Base-by-base conservation (phyloP, 257 asterid species). In the Capsicum baccatum region DNA sequence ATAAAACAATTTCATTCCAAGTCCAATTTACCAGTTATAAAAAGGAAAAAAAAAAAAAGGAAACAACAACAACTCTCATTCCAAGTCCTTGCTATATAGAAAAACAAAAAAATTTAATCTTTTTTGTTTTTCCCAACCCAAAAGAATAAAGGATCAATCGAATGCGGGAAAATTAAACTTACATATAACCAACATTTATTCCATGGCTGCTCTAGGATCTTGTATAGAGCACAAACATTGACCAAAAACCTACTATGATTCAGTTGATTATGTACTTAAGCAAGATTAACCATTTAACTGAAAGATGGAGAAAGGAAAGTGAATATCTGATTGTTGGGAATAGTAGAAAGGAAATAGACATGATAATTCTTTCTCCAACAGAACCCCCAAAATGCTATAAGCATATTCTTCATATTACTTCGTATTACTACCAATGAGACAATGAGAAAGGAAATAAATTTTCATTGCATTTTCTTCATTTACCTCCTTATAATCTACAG, bases 301-400 rank as follows among this genome's bases (percentile, higher is more conserved):
- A 74, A 48, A 48, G 19, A 8, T 12, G 60, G 80, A 74, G 80
- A 74, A 50, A 54, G 19, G 37, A 19, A 73, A 50, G 11, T 21
- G 3, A 12, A 47, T 21, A 74, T 48, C 60, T 48, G 80, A 74
- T 50, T 12, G 60, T 48, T 74, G 80, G 80, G 39, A 73, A 73
- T 26, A 73, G 13, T 13, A 73, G 19, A 73, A 73, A 48, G 59
- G 80, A 73, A 68, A 73, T 19, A 73, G 13, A 52, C 60, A 48
- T 48, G 79, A 48, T 13, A 73, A 12, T 19, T 73, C 60, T 48
- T 73, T 73, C 58, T 73, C 60, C 60, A 73, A 8, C 42, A 73
- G 60, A 48, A 50, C 60, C 42, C n/a, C 4, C 60, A 73, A 48
- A 70, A 73, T 26, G 60, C 2, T 48, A 21, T 50, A 73, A 48